Conservation (phyloP, 805 yeast species). For the Schwanniomyces yamadae region DNA sequence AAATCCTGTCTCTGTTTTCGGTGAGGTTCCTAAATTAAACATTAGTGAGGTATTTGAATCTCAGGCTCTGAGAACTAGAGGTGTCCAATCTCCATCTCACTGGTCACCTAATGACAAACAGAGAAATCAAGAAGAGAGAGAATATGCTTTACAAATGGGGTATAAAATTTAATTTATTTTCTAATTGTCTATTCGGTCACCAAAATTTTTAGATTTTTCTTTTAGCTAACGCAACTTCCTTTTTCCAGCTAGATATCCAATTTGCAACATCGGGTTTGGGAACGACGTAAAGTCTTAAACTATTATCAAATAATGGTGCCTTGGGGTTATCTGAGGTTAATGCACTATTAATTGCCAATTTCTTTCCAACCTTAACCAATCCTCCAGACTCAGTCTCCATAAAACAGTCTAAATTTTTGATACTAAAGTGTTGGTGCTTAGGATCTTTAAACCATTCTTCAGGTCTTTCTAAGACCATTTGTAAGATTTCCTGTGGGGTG, state of each 20-base stretch:
- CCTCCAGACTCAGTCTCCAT: constrained; percentile 87
- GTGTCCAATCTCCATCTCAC: constrained; percentile 53
- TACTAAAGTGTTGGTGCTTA: constrained; percentile 57
- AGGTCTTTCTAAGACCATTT: constrained; percentile 60
- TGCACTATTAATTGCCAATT: constrained; percentile 61
- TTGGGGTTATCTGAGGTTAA: constrained; percentile 60
- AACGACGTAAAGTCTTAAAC: constrained; percentile 71
- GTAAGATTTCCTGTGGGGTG: constrained; percentile 62
- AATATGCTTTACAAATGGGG: constrained; percentile 49
- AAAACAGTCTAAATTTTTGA: constrained; percentile 63
- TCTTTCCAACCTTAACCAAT: constrained; percentile 79
- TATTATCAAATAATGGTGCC: constrained; percentile 75
- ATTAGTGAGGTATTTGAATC: constrained; percentile 68
- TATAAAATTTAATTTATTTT: constrained; percentile 15
- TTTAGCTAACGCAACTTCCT: constrained; percentile 54
- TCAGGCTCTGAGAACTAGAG: constrained; percentile 49
- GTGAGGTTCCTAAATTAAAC: constrained; percentile 66
- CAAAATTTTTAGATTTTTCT: constrained; percentile 1
- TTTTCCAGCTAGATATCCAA: constrained; percentile 72
- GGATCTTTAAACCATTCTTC: constrained; percentile 66
- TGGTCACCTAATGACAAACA: constrained; percentile 37
- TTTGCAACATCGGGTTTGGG: constrained; percentile 64
- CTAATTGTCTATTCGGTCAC: background rate
- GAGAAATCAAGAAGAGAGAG: constrained; percentile 46
- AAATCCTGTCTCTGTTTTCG: constrained; percentile 71